Evolutionary conservation across 345 rosid genomes (phyloP).

Genomic region (Mangifera indica): DNA sequence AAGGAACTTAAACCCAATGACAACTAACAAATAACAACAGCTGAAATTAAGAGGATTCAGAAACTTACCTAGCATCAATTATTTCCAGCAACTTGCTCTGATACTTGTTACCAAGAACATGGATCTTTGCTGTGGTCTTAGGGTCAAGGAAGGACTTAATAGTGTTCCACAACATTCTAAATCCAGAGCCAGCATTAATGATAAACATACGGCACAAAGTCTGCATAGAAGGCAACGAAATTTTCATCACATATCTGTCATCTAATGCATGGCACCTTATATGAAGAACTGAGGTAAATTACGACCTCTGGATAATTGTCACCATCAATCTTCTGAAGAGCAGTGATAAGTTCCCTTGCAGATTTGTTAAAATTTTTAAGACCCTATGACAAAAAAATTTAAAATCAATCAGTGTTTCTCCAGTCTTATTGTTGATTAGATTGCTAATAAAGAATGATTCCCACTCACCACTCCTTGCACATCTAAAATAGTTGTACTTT

Average conservation of each 20-base stretch:
- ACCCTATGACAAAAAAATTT: slow-evolving; percentile 53
- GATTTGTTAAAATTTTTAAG: slow-evolving; percentile 84
- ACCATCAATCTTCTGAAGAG: slow-evolving; percentile 86
- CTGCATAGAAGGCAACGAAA: slow-evolving; percentile 36
- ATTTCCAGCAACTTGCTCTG: slow-evolving; percentile 94
- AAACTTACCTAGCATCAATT: slow-evolving; percentile 67
- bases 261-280: too few species aligned
- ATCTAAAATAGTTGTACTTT: slow-evolving; percentile 93
- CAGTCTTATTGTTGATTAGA: too few species aligned
- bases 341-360: slow-evolving; percentile 83
- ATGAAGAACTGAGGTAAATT: slow-evolving; percentile 7
- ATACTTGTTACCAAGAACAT: slow-evolving; percentile 93
- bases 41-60: not conserved
- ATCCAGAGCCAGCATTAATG: slow-evolving; percentile 98
- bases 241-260: not conserved
- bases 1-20: not conserved
- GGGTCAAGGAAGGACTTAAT: slow-evolving; percentile 96
- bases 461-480: slow-evolving; percentile 96
- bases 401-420: not conserved
- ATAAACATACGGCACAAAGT: slow-evolving; percentile 96
- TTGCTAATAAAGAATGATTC: not conserved
- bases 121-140: slow-evolving; percentile 90
- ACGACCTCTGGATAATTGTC: slow-evolving; percentile 93
- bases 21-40: not conserved
- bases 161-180: slow-evolving; percentile 97